Base-by-base conservation (phyloP, 2,329 filamentous ascomycete genomes). In the Curvularia lunata region DNA sequence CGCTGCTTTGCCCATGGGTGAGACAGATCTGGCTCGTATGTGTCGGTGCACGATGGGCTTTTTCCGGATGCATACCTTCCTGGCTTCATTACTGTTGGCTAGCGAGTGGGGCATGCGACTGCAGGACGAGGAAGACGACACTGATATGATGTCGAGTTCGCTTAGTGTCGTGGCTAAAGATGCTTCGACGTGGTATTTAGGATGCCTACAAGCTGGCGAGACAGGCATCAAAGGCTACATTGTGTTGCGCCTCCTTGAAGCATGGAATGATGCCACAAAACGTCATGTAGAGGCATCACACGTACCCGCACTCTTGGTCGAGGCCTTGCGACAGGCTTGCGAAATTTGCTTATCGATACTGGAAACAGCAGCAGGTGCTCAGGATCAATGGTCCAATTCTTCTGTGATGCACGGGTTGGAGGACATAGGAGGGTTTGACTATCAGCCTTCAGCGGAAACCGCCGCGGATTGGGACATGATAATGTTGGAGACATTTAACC, bases 151-250 rank as follows among this genome's bases (percentile, higher is more conserved):
- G 27, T 64, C 61, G 21, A 59, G 63, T 16, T 58, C 60, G 42
- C 56, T 74, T 16, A 48, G 66, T 8, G 43, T 51, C 7, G 58
- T 70, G 1, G 25, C 68, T 6, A 52, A 66, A n/a, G 64, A 71
- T n/a, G 64, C 62, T n/a, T 57, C 65, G 18, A 45, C 47, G 16
- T 68, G 67, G 63, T 60, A 61, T 25, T 32, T 70, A 8, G 53
- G 52, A 12, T 63, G 61, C 41, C 64, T 73, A 6, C 60, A 68
- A 49, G 70, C 66, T 18, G 72, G 72, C 12, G 71, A 75, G 47
- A 72, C 68, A 1, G 69, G 70, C 43, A 58, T 71, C 16, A 75
- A 75, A 30, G 71, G 69, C 7, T 69, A 72, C 45, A 47, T 73
- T 18, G 60, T 73, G 3, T 46, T 66, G 21, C 52, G 52, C 27